These are phyloP conservation scores for Talaromyces thailandensis DNA, from an alignment of 495 filamentous ascomycete species.

Conservation along the genomic window DNA sequence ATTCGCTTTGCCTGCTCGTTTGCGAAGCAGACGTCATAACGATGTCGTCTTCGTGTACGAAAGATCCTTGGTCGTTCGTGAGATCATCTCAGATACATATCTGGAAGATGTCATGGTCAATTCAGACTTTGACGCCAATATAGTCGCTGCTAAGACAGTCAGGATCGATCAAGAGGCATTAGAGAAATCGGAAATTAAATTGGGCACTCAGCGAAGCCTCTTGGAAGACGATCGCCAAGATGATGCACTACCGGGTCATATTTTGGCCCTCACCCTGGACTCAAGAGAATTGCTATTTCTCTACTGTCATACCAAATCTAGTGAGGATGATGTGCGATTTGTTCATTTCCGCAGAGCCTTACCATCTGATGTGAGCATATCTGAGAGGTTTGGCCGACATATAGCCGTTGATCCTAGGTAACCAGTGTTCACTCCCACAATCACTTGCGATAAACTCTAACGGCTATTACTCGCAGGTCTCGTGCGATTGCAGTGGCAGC, in stretches of 20 bases:
- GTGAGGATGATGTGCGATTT: constrained; percentile 45
- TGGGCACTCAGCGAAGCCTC: constrained; percentile 9
- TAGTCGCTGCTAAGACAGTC: constrained; percentile 36
- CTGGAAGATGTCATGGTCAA: constrained; percentile 65
- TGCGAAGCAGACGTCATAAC: constrained; percentile 59
- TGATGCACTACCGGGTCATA: constrained; percentile 55
- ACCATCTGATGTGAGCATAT: constrained; percentile 42
- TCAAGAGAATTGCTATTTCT: constrained; percentile 64
- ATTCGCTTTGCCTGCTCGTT: constrained; percentile 69
- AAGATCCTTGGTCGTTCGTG: constrained; percentile 52
- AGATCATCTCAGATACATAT: constrained; percentile 49
- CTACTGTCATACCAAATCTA: constrained; percentile 43
- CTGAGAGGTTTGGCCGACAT: constrained; percentile 61
- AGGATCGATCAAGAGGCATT: constrained; percentile 24
- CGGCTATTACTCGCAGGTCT: constrained; percentile 32
- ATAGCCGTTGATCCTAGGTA: constrained; percentile 74
- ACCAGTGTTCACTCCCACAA: constrained; percentile 8
- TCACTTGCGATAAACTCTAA: not conserved
- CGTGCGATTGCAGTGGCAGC: constrained; percentile 59
- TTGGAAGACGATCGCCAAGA: constrained; percentile 3
- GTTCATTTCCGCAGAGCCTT: constrained; percentile 47
- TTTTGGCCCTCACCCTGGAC: constrained; percentile 64
- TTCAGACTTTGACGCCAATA: constrained; percentile 60
- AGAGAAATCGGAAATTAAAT: constrained; percentile 22
- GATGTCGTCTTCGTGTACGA: constrained; percentile 90